phyloP scores from a whole-genome alignment of 495 filamentous ascomycete genomes.

The Talaromyces nanjingensis region DNA sequence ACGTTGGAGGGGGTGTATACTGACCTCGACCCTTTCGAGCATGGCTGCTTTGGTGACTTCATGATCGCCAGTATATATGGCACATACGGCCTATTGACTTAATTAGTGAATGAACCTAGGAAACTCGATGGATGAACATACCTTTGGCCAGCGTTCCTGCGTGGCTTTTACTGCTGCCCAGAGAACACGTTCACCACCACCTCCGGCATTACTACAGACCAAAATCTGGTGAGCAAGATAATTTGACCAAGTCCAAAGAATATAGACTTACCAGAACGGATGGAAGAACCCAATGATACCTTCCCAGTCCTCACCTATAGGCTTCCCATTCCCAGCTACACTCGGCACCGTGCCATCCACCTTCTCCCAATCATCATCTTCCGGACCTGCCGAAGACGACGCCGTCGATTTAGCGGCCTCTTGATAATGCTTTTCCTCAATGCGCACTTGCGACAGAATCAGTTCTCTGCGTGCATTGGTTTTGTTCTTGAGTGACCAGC shows the following conservation, averaged over 20 bases:
- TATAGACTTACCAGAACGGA: conserved; percentile 74
- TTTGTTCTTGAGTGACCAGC: conserved; percentile 59
- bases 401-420: conserved; percentile 25
- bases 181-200: conserved; percentile 90
- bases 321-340: conserved; percentile 44
- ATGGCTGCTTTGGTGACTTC: conserved; percentile 75
- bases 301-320: conserved; percentile 56
- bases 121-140: neutral
- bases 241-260: no score
- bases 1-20: neutral
- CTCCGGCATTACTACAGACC: conserved; percentile 74
- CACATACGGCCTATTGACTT: conserved; percentile 55
- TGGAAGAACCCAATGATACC: conserved; percentile 94
- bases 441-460: conserved; percentile 50
- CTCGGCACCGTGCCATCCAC: conserved; percentile 51
- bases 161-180: conserved; percentile 94
- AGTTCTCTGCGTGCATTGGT: conserved; percentile 59
- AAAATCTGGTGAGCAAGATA: no score
- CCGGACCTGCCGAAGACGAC: conserved; percentile 22
- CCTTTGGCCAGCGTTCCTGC: conserved; percentile 77
- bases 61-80: conserved; percentile 93
- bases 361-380: conserved; percentile 72
- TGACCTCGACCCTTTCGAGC: conserved; percentile 66
- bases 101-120: neutral
- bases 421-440: conserved; percentile 50